Evolutionary conservation across 2,329 filamentous ascomycete species (phyloP), one percentile per base, ranked within the genome.

Genomic region (Paecilomyces formosus): DNA sequence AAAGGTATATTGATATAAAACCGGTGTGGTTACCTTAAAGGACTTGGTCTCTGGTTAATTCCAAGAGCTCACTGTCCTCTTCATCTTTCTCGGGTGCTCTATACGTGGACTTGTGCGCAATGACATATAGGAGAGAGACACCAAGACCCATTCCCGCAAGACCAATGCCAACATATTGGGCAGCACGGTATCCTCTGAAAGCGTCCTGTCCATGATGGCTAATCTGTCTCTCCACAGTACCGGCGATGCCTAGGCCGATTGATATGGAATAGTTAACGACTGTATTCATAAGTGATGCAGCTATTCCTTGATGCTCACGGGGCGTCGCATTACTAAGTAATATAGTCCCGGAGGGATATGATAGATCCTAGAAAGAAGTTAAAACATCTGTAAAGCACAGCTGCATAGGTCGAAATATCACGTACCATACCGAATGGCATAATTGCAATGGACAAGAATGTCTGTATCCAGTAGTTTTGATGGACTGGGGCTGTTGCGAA

Each of bases 221-320:
- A 50, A 80, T 72, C 35, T 81, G 68, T 1, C 72, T 69, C 66
- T 88, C 85, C 2, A 88, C 81, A 0, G 85, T 88, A 0, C 85
- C 86, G 0, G 86, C 87, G 52, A 90, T 80, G 0, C 87, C 87
- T 0, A 90, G 77, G 0, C 85, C 86, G 1, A 89, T 72, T 0
- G 84, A 85, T 49, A 89, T 88, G 56, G 81, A 82, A 68, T 89
- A 90, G 71, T 90, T 88, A 60, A 89, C 82, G 8, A 85, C 78
- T 0, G 86, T 88, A 59, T 80, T 84, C 22, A 88, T 82, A 3
- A 89, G 68, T 26, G 79, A 83, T 1, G 79, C 80, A 1, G 80
- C 78, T n/a, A 82, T 72, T 15, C 81, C 81, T 65, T 83, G 81
- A 56, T 80, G 76, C 55, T 78, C 70, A 50, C 73, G 72, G 1